These are phyloP conservation scores for Linum trigynum DNA, from an alignment of 345 rosid genomes.

Conservation along the genomic window DNA sequence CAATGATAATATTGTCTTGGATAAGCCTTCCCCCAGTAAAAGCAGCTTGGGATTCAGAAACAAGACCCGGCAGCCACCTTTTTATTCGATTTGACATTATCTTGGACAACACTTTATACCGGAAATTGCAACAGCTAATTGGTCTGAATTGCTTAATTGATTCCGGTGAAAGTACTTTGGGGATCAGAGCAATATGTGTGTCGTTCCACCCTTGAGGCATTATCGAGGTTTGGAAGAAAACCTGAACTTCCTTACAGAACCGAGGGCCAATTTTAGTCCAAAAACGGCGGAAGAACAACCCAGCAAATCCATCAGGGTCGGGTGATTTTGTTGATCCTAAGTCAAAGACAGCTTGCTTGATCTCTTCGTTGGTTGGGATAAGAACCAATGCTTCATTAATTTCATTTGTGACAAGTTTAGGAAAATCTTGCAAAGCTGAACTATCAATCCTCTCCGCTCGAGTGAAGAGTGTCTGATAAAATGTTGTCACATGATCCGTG, in stretches of 20 bases:
- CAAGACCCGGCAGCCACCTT: background rate
- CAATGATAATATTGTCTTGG: conserved; percentile 3
- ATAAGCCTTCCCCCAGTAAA: background rate
- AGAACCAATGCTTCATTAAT: too few relatives aligned
- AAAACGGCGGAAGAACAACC: too few relatives aligned
- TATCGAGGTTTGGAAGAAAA: too few relatives aligned
- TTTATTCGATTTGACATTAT: background rate
- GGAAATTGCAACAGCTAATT: background rate
- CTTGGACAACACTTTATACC: background rate
- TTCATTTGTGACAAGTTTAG: background rate
- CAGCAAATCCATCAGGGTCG: background rate
- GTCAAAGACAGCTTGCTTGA: background rate
- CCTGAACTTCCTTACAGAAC: background rate
- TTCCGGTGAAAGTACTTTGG: background rate
- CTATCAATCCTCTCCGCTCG: background rate
- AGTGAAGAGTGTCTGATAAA: background rate
- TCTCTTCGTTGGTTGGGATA: background rate
- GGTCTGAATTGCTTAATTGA: background rate
- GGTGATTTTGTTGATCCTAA: background rate
- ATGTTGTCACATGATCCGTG: background rate
- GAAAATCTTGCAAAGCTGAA: background rate
- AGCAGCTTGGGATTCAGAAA: background rate
- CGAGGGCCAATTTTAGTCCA: background rate
- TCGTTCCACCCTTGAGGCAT: background rate
- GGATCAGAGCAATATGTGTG: background rate